phyloP scores from a whole-genome alignment of 1,139 yeast genomes.

The Geotrichum reessii region DNA sequence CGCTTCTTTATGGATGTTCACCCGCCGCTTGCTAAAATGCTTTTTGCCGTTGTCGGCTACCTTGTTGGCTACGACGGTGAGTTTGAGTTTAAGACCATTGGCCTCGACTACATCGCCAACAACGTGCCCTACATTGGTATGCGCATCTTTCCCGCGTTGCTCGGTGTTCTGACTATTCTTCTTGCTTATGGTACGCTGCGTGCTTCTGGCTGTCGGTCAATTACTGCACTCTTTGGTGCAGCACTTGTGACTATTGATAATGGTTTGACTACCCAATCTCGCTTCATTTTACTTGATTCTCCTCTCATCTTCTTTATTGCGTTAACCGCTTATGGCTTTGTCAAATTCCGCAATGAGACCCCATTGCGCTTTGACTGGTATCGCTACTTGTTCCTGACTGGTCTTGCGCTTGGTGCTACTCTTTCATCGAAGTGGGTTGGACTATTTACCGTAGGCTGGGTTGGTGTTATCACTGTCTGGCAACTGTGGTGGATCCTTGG shows the following conservation, averaged over 20 bases:
- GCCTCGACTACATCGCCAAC: constrained; percentile 67
- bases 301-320: constrained; percentile 91
- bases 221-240: constrained; percentile 63
- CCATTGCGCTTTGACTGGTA: constrained; percentile 72
- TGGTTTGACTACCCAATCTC: constrained; percentile 79
- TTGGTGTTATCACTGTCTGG: constrained; percentile 66
- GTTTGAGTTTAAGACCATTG: constrained; percentile 87
- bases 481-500: constrained; percentile 88
- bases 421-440: constrained; percentile 96
- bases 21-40: constrained; percentile 94
- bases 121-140: constrained; percentile 64
- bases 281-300: constrained; percentile 84
- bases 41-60: constrained; percentile 88
- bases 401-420: constrained; percentile 81
- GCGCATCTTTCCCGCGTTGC: constrained; percentile 79
- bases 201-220: constrained; percentile 79
- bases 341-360: constrained; percentile 70
- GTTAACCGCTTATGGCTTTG: constrained; percentile 70
- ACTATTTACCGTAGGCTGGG: constrained; percentile 88
- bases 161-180: constrained; percentile 76
- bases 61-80: constrained; percentile 81
- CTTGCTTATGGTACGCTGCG: constrained; percentile 76
- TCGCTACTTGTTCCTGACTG: constrained; percentile 64
- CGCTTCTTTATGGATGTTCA: constrained; percentile 88
- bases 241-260: constrained; percentile 72